A percentile compares a stretch with the other conserved stretches of the same genome.
Conservation (phyloP, 192 early-diverging fungal genomes). For the Coemansia sp. region DNA sequence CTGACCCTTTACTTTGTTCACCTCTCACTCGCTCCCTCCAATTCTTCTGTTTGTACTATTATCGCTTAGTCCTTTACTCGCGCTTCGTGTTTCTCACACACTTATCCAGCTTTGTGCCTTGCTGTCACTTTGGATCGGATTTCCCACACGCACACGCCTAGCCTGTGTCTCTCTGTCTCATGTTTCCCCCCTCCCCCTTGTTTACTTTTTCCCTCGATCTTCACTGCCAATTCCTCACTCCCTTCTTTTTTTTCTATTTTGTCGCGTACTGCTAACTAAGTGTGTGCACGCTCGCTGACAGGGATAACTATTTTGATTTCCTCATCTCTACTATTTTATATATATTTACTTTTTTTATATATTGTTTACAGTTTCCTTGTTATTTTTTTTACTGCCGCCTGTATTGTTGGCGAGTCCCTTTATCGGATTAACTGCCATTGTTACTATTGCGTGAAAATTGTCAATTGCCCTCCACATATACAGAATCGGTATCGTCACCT, state of each 20-base stretch:
- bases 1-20: background rate
- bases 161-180: background rate
- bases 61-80: background rate
- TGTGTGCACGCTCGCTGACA: slow-evolving; percentile 1
- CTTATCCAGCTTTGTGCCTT: background rate
- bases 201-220: background rate
- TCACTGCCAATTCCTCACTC: background rate
- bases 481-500: background rate
- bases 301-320: slow-evolving; percentile 1
- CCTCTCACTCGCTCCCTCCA: background rate
- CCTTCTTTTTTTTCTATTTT: background rate
- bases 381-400: slow-evolving; percentile 1
- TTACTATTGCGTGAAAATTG: background rate
- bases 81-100: slow-evolving; percentile 5
- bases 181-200: background rate
- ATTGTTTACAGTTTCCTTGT: slow-evolving; percentile 5
- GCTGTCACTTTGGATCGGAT: background rate
- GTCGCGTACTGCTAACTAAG: slow-evolving; percentile 9
- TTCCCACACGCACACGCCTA: background rate
- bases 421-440: background rate
- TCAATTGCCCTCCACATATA: too few relatives aligned
- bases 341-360: background rate
- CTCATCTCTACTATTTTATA: background rate
- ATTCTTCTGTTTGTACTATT: background rate
- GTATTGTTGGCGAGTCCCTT: background rate